Evolutionary conservation across 78 protist species (phyloP), one percentile per base, ranked within the genome.

Genomic region (Mastigamoeba balamuthi): DNA sequence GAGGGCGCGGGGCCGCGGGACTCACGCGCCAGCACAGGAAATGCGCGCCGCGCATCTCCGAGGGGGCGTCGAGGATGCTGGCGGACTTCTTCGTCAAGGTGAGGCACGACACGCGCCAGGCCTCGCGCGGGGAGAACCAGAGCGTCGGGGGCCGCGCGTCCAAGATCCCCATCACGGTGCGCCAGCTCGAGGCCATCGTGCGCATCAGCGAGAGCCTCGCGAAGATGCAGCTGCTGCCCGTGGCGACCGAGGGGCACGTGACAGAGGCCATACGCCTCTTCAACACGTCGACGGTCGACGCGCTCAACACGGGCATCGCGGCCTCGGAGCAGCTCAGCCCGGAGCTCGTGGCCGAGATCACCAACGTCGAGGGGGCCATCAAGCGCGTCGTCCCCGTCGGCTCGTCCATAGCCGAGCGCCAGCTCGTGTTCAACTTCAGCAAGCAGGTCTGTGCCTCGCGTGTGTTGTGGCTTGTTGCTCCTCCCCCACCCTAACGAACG

Each of bases 131-230:
- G 36, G 37, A 77, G 3, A 38, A 40, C 43, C 66, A 65, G 38
- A 7, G 3, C 64, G 35, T 33, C 17, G 41, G 43, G 27, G 75
- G 65, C 5, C 43, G 23, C n/a, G 53, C 28, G 0, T 25, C 80
- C 36, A 36, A 73, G 44, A 90, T 93, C 58, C 92, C 93, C 38
- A 88, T 93, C 76, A 93, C 96, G 0, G 63, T 80, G 36, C 72
- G 94, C 36, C 97, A 94, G 52, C 74, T 94, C 1, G 96, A 94
- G 40, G 93, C 95, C 40, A 73, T 94, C 64, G 81, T 90, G 23
- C 83, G 98, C 48, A 86, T 94, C 27, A 78, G 92, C 0, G 92
- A 91, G 64, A 71, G 90, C 17, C 44, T 87, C 5, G 95, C 95
- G 35, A 87, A 85, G 75, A 91, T 88, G 87, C 9, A 44, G 2